Base-by-base conservation (phyloP, 306 rosid species). In the Corylus avellana region DNA sequence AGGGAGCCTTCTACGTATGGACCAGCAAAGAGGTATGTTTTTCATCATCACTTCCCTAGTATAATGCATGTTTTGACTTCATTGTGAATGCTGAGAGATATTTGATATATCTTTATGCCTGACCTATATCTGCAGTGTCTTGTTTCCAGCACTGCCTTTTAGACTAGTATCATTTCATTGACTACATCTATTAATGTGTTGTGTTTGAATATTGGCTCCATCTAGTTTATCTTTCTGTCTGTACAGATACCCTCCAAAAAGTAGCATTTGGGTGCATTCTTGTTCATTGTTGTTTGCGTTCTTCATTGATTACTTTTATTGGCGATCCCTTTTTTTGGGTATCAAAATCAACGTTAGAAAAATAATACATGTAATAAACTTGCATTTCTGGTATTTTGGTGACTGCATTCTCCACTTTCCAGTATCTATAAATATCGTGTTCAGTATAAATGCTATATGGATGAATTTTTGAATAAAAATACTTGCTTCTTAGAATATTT, bases 1-100 rank as follows among this genome's bases (percentile, higher is more conserved):
- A 92, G 89, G 97, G 98, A 77, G 91, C 95, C 82, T 92, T 92
- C 84, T 94, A 94, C 70, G 80, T 92, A 85, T 94, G 98, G 98
- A 85, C 92, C 73, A 89, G 86, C 84, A 47, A 86, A 85, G 97
- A 92, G 97, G 98, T 94, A 20, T 56, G 44, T 67, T 32, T 35
- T 82, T 18, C 37, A 58, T 62, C 59, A 55, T 79, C 46, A 75
- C 73, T 48, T 11, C 50, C 68, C 78, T 78, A 16, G 12, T n/a
- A 39, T 67, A 44, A 58, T 37, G 72, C 72, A 67, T 10, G 51
- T 18, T 67, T 42, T 17, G 7, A 4, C 50, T 39, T 67, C 10
- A 18, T 67, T 14, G 20, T 9, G 25, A 42, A 67, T 67, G 51
- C 72, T 13, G 13, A 39, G 13, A 42, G 14, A 44, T 39, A 67